Percentiles rank a stretch among this genome's conserved stretches.
Conservation (phyloP, 2,329 filamentous ascomycete genomes). For the Colletotrichum truncatum region DNA sequence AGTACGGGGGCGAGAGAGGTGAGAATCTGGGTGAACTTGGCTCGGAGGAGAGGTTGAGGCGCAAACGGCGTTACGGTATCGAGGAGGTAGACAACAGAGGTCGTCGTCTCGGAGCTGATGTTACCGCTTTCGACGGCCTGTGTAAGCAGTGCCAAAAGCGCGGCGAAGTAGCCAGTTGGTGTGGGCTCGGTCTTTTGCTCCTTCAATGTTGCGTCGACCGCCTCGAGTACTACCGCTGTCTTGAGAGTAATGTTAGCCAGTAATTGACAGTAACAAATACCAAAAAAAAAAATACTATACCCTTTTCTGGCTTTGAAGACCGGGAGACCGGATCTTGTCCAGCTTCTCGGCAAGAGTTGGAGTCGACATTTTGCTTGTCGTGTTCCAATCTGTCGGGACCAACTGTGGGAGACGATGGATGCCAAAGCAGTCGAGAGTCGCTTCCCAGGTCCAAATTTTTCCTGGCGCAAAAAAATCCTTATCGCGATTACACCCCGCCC, state of each 20-base stretch:
- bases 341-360: conserved; percentile 83
- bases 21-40: conserved; percentile 95
- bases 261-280: conserved; percentile 15
- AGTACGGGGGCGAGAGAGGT: conserved; percentile 86
- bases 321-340: conserved; percentile 96
- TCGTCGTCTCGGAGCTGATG: conserved; percentile 83
- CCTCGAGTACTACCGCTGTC: conserved; percentile 87
- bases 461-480: conserved; percentile 31
- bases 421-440: conserved; percentile 7
- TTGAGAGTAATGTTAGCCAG: conserved; percentile 43
- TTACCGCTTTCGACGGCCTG: conserved; percentile 76
- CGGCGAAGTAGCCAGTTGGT: conserved; percentile 93
- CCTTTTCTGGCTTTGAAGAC: conserved; percentile 94
- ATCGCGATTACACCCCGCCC: conserved; percentile 31
- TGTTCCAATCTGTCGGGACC: conserved; percentile 27
- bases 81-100: conserved; percentile 93
- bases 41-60: conserved; percentile 85
- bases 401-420: conserved; percentile 25
- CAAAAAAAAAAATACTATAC: conserved; percentile 53
- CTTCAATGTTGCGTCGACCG: conserved; percentile 91
- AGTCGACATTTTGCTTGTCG: conserved; percentile 54
- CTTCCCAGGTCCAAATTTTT: conserved; percentile 27
- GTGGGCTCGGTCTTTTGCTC: conserved; percentile 86
- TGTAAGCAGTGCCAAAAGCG: conserved; percentile 86
- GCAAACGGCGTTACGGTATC: conserved; percentile 89